phyloP scores from a whole-genome alignment of 2,329 filamentous ascomycete species.

The Beauveria sp. region DNA sequence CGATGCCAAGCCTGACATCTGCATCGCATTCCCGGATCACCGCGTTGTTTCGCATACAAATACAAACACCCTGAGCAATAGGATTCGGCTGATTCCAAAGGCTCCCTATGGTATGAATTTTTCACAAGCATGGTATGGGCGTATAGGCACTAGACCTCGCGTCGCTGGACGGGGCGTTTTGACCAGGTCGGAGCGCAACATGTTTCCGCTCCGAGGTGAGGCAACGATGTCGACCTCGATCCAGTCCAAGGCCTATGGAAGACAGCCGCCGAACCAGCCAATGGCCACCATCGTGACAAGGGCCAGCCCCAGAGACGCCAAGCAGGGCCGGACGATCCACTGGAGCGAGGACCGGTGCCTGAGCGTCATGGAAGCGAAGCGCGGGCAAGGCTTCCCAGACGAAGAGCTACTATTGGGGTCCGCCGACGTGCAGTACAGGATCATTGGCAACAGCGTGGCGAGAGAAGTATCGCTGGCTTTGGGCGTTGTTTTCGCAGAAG shows the following conservation, averaged over 20 bases:
- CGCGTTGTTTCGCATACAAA: conserved; percentile 35
- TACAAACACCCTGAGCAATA: conserved; percentile 29
- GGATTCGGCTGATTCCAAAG: conserved; percentile 52
- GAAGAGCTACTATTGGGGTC: conserved; percentile 60
- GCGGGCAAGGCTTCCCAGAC: conserved; percentile 65
- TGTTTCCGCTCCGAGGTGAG: conserved; percentile 33
- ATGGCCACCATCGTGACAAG: conserved; percentile 58
- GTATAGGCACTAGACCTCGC: conserved; percentile 12
- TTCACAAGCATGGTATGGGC: conserved; percentile 34
- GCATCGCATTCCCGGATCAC: conserved; percentile 62
- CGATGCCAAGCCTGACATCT: conserved; percentile 54
- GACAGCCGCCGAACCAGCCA: conserved; percentile 43
- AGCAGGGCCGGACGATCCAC: conserved; percentile 51
- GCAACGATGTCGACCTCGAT: conserved; percentile 24
- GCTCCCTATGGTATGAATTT: conserved; percentile 49
- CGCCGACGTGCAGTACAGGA: conserved; percentile 47
- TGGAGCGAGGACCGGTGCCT: conserved; percentile 56
- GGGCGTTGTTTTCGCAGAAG: conserved; percentile 55
- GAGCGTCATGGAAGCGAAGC: conserved; percentile 57
- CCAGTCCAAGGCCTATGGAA: conserved; percentile 40
- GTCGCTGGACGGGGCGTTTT: conserved; percentile 22
- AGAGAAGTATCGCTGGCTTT: conserved; percentile 59
- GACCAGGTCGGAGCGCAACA: conserved; percentile 28
- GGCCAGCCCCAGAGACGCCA: conserved; percentile 42
- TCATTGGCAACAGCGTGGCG: conserved; percentile 72